phyloP scores from a whole-genome alignment of 768 basidiomycete genomes.

The Termitomyces sp. region DNA sequence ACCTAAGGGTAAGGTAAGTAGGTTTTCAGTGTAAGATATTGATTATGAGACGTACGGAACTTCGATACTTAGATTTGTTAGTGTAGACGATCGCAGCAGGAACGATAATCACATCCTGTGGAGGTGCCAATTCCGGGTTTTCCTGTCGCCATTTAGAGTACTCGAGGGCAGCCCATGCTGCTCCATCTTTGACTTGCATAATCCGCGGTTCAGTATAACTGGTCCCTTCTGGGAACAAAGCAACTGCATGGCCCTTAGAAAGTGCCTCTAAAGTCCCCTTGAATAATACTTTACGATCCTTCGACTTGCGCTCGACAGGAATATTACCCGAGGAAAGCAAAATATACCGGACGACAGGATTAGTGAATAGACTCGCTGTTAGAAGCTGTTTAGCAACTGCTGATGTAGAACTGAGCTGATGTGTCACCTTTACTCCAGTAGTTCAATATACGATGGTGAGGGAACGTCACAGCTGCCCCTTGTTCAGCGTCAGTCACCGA shows the following conservation, averaged over 20 bases:
- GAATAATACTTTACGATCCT: constrained; percentile 86
- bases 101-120: constrained; percentile 56
- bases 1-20: constrained; percentile 34
- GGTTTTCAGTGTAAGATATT: constrained; percentile 10
- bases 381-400: constrained; percentile 6
- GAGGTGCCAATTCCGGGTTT: constrained; percentile 37
- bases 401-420: background rate
- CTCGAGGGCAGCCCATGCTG: constrained; percentile 92
- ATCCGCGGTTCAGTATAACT: constrained; percentile 92
- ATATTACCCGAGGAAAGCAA: constrained; percentile 93
- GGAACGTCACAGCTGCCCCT: constrained; percentile 71
- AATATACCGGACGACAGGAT: constrained; percentile 68
- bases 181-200: constrained; percentile 90
- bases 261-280: constrained; percentile 86
- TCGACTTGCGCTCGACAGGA: constrained; percentile 91
- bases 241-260: constrained; percentile 74
- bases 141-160: constrained; percentile 75
- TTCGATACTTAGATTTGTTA: constrained; percentile 93
- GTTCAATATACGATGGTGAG: constrained; percentile 75
- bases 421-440: constrained; percentile 88
- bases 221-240: constrained; percentile 91
- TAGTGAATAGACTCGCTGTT: constrained; percentile 70
- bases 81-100: constrained; percentile 92
- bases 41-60: constrained; percentile 54
- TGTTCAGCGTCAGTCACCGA: constrained; percentile 6